Evolutionary conservation across 768 basidiomycete species (phyloP), one percentile per base, ranked within the genome.

Genomic region (Agrocybe praecox): DNA sequence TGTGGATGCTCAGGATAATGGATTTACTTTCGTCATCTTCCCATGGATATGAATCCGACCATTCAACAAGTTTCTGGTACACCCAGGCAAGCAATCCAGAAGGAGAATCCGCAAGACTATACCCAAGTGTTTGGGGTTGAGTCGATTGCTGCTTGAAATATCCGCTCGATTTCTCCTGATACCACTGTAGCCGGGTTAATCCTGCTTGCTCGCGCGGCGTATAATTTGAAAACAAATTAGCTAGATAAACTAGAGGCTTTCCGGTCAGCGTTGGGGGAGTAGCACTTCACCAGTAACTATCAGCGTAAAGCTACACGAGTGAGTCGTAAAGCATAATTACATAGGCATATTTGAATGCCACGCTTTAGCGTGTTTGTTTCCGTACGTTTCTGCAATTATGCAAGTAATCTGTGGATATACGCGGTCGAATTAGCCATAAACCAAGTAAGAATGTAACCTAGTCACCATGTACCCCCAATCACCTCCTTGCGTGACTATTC

Each of bases 61-160:
- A 59, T 9, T 24, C 32, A 14, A 59, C 54, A 11, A 59, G 58
- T 29, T 59, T 59, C 17, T 59, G 53, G 32, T 59, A 59, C 18
- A 59, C 45, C 81, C 81, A 83, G 1, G 74, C 79, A 11, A 83
- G 71, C 19, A 83, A 58, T 1, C 82, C 86, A 6, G 75, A 76
- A 9, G 86, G 86, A 8, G 84, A 86, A 59, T 87, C 86, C 0
- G 80, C 70, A 2, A 87, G 68, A 11, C 71, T 59, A 60, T 87
- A 87, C 0, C 81, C 84, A 4, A 83, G 62, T 0, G 82, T 83
- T 60, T 83, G 82, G 0, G 82, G 82, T 55, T 76, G 73, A 0
- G 81, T 83, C 0, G 74, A 65, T 57, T 82, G 82, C 47, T 72
- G 59, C 7, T 49, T 12, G 48, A 65, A 69, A 61, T 83, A 83